Percentiles rank a stretch among this genome's conserved stretches.
phyloP scores from a whole-genome alignment of 2,329 filamentous ascomycete genomes.

The Colletotrichum sidae region DNA sequence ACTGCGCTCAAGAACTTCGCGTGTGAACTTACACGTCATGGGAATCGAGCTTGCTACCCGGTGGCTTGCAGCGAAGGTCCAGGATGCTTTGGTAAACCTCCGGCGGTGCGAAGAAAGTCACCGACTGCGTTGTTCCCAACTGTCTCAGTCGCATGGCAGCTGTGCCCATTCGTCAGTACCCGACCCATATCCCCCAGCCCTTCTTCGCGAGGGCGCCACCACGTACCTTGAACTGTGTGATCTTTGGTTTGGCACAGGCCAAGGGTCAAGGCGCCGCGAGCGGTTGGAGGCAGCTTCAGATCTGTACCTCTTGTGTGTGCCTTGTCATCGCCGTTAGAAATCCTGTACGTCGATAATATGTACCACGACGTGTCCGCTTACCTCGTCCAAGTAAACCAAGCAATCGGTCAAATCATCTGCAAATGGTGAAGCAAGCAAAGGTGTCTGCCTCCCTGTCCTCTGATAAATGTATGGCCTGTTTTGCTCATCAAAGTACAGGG shows the following conservation, averaged over 20 bases:
- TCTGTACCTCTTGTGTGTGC: slow-evolving; percentile 72
- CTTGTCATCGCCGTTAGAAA: slow-evolving; percentile 11
- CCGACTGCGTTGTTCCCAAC: slow-evolving; percentile 64
- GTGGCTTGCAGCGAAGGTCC: slow-evolving; percentile 52
- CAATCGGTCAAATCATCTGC: slow-evolving; percentile 63
- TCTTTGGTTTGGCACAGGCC: slow-evolving; percentile 70
- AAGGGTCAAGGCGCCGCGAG: slow-evolving; percentile 66
- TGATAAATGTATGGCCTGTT: slow-evolving; percentile 60
- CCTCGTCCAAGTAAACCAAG: slow-evolving; percentile 69
- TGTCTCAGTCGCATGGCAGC: slow-evolving; percentile 75
- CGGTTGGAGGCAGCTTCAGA: slow-evolving; percentile 61
- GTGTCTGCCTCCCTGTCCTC: slow-evolving; percentile 48
- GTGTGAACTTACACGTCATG: slow-evolving; percentile 54
- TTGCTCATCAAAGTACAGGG: slow-evolving; percentile 63
- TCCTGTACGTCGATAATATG: no score
- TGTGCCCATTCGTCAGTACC: slow-evolving; percentile 40
- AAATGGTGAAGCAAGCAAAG: slow-evolving; percentile 65
- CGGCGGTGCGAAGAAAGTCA: slow-evolving; percentile 67
- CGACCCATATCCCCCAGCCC: background rate
- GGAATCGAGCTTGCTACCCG: slow-evolving; percentile 52
- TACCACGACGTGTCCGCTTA: slow-evolving; percentile 13
- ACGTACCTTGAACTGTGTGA: slow-evolving; percentile 67
- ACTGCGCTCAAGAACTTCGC: no score
- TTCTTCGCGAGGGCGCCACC: no score
- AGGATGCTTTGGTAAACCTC: slow-evolving; percentile 73